These are phyloP conservation scores for Coprinopsis strossmayeri DNA, from an alignment of 768 basidiomycete species.

Conservation along the genomic window DNA sequence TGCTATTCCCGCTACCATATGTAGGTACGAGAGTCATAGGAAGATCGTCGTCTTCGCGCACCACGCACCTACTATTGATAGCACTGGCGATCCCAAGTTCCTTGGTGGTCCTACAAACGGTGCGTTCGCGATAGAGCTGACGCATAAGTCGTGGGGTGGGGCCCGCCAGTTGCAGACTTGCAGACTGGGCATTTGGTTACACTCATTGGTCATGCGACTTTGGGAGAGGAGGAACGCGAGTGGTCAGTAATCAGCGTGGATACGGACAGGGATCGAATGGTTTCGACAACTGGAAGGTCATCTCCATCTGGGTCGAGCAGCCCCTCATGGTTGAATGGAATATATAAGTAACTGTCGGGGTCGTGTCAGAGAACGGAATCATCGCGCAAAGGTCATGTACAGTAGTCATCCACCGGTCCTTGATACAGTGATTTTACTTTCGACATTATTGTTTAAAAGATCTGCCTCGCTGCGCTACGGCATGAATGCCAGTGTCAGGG, in stretches of 20 bases:
- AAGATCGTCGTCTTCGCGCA: conserved; percentile 31
- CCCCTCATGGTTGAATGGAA: too few species aligned
- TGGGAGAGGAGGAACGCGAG: conserved; percentile 21
- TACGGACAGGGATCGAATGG: conserved; percentile 3
- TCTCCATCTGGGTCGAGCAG: too few species aligned
- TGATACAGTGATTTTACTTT: too few species aligned
- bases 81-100: conserved; percentile 23
- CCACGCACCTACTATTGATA: conserved; percentile 31
- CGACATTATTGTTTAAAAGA: too few species aligned
- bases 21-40: too few species aligned
- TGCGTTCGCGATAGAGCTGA: conserved; percentile 27
- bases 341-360: too few species aligned
- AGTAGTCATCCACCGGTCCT: too few species aligned
- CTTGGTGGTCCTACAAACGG: conserved; percentile 18
- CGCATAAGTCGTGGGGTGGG: conserved; percentile 20
- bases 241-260: conserved; percentile 26
- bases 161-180: conserved; percentile 18
- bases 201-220: conserved; percentile 36
- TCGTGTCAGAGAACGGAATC: too few species aligned
- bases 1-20: too few species aligned
- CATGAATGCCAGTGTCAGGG: too few species aligned
- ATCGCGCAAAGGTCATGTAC: too few species aligned
- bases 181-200: conserved; percentile 39
- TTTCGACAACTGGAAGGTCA: not conserved
- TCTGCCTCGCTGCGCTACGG: too few species aligned